phyloP scores from a whole-genome alignment of 345 rosid genomes.

The Gossypium stocksii region DNA sequence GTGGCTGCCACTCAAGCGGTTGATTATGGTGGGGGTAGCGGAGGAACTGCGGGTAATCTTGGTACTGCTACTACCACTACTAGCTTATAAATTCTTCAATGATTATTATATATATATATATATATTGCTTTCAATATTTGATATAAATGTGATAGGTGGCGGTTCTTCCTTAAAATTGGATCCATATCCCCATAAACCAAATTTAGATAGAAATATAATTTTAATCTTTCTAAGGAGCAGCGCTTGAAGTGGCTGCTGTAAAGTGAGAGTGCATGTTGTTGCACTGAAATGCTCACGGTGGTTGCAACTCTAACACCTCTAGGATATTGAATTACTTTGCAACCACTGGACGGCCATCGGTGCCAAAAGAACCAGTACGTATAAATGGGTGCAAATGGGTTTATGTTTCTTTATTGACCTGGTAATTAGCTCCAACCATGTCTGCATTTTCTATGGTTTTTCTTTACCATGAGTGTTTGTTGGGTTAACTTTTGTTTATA shows the following conservation, averaged over 20 bases:
- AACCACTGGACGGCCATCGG: too few relatives aligned
- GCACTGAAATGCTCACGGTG: too few relatives aligned
- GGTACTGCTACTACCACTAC: not conserved
- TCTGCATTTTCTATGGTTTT: not conserved
- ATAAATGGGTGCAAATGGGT: not conserved
- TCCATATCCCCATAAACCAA: not conserved
- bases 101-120: not conserved
- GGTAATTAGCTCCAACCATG: not conserved
- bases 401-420: slow-evolving; percentile 18
- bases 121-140: too few relatives aligned
- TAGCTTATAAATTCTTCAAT: not conserved
- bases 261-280: too few relatives aligned
- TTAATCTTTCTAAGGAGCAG: not conserved
- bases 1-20: not conserved
- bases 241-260: too few relatives aligned
- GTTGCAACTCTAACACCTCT: too few relatives aligned
- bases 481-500: not conserved
- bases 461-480: slow-evolving; percentile 15
- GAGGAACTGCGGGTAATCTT: not conserved
- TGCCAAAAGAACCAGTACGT: too few relatives aligned
- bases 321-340: too few relatives aligned
- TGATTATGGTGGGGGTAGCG: not conserved
- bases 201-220: not conserved
- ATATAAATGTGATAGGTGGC: not conserved
- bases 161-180: not conserved